Percentiles rank a stretch among this genome's conserved stretches.
phyloP scores from a whole-genome alignment of 2,329 filamentous ascomycete species.

The Aspergillus bombycis region DNA sequence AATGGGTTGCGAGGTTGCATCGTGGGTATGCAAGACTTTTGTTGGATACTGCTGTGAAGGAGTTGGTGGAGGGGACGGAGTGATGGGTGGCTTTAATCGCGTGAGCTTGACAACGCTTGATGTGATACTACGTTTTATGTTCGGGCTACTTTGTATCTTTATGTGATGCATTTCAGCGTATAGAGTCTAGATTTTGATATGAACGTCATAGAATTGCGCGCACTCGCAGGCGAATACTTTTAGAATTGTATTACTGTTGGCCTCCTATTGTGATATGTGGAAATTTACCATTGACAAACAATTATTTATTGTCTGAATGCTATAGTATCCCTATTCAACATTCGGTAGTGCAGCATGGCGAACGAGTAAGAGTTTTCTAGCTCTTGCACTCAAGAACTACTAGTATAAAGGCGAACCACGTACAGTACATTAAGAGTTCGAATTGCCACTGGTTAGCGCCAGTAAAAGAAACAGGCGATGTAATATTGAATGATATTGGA shows the following conservation, averaged over 20 bases:
- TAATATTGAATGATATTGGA: too few relatives aligned
- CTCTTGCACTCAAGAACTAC: too few relatives aligned
- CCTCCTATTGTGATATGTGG: neutral
- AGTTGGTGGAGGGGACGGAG: neutral
- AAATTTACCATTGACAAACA: neutral
- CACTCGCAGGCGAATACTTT: neutral
- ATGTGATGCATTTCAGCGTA: neutral
- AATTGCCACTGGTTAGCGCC: too few relatives aligned
- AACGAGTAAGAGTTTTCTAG: too few relatives aligned
- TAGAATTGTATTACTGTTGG: neutral
- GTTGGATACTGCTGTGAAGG: slow-evolving; percentile 26
- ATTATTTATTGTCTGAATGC: neutral
- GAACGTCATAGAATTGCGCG: neutral
- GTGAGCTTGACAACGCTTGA: too few relatives aligned
- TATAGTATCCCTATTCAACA: neutral
- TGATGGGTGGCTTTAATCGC: neutral
- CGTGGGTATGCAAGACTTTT: slow-evolving; percentile 31
- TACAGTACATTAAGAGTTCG: too few relatives aligned
- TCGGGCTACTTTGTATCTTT: neutral
- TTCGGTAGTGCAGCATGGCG: too few relatives aligned
- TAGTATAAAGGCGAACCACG: too few relatives aligned
- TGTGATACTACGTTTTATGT: neutral
- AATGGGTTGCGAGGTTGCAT: slow-evolving; percentile 28
- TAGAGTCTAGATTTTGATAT: neutral
- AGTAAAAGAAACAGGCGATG: too few relatives aligned